Base-by-base conservation (phyloP, 2,329 filamentous ascomycete species). In the Xylaria sp. region DNA sequence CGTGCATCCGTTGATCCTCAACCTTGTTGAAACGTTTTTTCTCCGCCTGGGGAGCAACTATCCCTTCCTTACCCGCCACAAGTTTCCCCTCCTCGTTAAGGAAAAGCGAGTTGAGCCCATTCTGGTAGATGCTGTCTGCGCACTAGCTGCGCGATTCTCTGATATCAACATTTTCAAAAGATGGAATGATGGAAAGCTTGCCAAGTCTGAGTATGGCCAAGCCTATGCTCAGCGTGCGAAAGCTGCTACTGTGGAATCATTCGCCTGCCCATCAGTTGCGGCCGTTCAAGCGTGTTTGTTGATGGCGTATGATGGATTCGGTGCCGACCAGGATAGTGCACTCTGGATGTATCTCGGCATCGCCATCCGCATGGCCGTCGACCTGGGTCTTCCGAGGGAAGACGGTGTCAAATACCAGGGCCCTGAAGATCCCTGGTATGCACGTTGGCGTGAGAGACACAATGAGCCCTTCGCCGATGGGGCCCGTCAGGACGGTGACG, bases 271-370 rank as follows among this genome's bases (percentile, higher is more conserved):
- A 0, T 94, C 91, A 1, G 90, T 97, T 0, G 91, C 92, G 28
- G 93, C 93, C 10, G 92, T 96, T 0, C 94, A 97, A 75, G 93
- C 94, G 0, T 94, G 91, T 58, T 81, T 97, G 12, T 82, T 97
- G 34, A 88, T 97, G 81, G 94, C 93, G 0, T 97, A 97, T 76
- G 93, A 97, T 73, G 91, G 94, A 52, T 97, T 97, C 74, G 94
- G 94, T 0, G 92, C 92, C 12, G 93, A 93, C 73, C 92, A 94
- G 74, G 94, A 97, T 76, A 97, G 93, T 78, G 93, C 93, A 0
- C 81, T 97, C 7, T 97, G 94, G 94, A 97, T 97, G 93, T 97
- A 97, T 77, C 84, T 97, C 1, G 94, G 94, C 0, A 90, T 95
- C 61, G 91, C 94, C 0, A 97, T 97, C 69, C 90, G 94, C 4